phyloP scores from a whole-genome alignment of 495 filamentous ascomycete genomes.

The Gamarada debralockiae region DNA sequence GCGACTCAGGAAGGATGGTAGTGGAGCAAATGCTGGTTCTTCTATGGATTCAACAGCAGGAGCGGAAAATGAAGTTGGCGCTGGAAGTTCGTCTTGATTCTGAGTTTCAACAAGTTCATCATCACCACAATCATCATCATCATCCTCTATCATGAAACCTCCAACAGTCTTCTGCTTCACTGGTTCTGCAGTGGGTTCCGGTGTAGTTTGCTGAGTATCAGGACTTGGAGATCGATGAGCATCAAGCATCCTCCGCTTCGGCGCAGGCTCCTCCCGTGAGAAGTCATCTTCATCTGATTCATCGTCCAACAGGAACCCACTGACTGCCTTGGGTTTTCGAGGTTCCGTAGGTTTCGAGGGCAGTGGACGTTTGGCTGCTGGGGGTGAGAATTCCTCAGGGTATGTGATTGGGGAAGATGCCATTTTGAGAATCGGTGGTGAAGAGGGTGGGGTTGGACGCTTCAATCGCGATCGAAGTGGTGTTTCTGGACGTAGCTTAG shows the following conservation, averaged over 20 bases:
- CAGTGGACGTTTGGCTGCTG: constrained; percentile 41
- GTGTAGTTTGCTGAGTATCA: not conserved
- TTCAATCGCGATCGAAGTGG: constrained; percentile 19
- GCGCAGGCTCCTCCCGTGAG: constrained; percentile 21
- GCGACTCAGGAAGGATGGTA: constrained; percentile 16
- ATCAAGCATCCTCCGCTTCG: constrained; percentile 29
- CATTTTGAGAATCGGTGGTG: constrained; percentile 42
- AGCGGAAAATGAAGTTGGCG: not conserved
- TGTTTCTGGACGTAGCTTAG: constrained; percentile 23
- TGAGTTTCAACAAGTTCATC: not conserved
- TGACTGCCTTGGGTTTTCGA: constrained; percentile 32
- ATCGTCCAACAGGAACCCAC: constrained; percentile 42
- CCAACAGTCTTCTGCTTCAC: not conserved
- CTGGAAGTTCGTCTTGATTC: not conserved
- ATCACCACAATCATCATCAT: constrained; percentile 13
- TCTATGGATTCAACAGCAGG: not conserved
- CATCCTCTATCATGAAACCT: constrained; percentile 18
- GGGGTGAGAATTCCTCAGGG: constrained; percentile 50
- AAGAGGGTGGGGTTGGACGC: constrained; percentile 24
- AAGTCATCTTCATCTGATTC: constrained; percentile 33
- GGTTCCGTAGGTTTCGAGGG: constrained; percentile 33
- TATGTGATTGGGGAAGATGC: constrained; percentile 60
- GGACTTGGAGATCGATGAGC: constrained; percentile 1
- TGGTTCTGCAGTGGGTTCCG: not conserved
- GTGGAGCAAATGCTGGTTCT: constrained; percentile 11